Conservation (phyloP, 371 early-diverging fungal genomes). For the Apophysomyces variabilis region DNA sequence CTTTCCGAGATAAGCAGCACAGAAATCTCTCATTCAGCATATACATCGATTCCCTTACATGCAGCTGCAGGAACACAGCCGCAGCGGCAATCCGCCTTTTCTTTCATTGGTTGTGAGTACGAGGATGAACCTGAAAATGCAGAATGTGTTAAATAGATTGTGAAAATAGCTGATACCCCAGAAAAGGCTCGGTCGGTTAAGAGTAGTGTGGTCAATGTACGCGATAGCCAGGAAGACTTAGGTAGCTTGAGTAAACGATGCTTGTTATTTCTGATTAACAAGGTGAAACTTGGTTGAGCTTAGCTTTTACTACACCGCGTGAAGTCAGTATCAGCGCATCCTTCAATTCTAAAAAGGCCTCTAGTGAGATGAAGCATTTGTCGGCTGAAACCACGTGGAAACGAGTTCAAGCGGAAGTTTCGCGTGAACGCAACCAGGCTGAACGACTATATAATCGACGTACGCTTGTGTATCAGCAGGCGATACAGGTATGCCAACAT, state of each 20-base stretch:
- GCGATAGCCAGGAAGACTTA: slow-evolving; percentile 1
- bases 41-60: neutral
- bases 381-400: slow-evolving; percentile 26
- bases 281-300: neutral
- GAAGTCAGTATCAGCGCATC: neutral
- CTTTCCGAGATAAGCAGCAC: neutral
- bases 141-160: neutral
- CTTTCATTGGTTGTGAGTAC: neutral
- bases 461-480: slow-evolving; percentile 16
- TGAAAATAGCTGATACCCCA: neutral
- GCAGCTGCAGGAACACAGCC: neutral
- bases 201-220: neutral
- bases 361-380: slow-evolving; percentile 18
- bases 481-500: slow-evolving; percentile 12
- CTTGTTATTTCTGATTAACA: neutral
- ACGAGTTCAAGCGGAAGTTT: slow-evolving; percentile 26
- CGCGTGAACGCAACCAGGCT: slow-evolving; percentile 15
- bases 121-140: neutral
- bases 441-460: slow-evolving; percentile 24
- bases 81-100: neutral
- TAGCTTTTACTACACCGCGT: neutral
- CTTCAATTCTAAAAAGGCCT: neutral
- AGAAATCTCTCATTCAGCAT: neutral
- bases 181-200: neutral
- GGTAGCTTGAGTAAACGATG: neutral